Percentiles rank a stretch among this genome's conserved stretches.
Conservation (phyloP, 2,329 filamentous ascomycete genomes). For the Bipolaris zeicola region DNA sequence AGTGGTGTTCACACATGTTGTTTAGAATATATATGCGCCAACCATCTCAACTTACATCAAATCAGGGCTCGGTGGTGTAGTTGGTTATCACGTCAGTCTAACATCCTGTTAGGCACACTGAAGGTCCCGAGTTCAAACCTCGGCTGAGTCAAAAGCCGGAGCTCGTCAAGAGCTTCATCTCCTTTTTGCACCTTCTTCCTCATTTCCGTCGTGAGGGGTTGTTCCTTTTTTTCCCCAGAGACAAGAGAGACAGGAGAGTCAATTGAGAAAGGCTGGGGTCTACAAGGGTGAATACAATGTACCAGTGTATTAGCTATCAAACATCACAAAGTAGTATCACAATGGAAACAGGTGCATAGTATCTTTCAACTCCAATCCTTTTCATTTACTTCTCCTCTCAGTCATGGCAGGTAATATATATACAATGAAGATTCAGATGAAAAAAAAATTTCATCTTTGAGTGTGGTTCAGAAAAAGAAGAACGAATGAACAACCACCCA, state of each 20-base stretch:
- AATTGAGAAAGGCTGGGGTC: neutral
- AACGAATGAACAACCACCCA: neutral
- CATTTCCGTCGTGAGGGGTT: too few relatives aligned
- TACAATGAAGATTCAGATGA: conserved; percentile 8
- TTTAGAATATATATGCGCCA: neutral
- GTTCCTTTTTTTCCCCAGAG: too few relatives aligned
- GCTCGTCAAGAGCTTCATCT: neutral
- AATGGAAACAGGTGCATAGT: neutral
- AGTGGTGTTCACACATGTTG: too few relatives aligned
- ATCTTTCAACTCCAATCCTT: neutral
- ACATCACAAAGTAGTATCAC: neutral
- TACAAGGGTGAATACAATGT: neutral
- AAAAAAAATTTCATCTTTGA: neutral
- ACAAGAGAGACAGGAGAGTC: too few relatives aligned
- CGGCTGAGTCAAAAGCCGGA: conserved; percentile 16
- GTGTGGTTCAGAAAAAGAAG: too few relatives aligned
- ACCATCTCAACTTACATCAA: neutral
- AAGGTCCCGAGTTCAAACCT: conserved; percentile 21
- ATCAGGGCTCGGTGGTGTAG: conserved; percentile 49
- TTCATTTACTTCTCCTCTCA: too few relatives aligned
- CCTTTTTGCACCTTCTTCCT: neutral
- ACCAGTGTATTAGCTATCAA: neutral
- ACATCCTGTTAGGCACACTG: conserved; percentile 33
- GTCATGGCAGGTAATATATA: neutral
- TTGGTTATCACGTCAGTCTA: conserved; percentile 57